A percentile compares a stretch with the other conserved stretches of the same genome.
phyloP scores from a whole-genome alignment of 345 rosid genomes.

The Hibiscus syriacus region DNA sequence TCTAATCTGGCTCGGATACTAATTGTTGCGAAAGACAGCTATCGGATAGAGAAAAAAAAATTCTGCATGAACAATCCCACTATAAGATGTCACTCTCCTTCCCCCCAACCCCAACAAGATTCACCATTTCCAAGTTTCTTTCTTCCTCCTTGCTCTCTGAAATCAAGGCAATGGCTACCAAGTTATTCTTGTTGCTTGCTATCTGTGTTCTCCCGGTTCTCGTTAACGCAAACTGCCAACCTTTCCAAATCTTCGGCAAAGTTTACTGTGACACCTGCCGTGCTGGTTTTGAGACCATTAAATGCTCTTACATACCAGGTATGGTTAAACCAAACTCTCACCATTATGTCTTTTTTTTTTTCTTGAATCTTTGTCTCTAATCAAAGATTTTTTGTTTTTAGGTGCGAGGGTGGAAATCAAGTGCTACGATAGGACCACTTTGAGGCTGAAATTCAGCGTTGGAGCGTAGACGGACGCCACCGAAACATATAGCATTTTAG shows the following conservation, averaged over 20 bases:
- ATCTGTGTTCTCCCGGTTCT: conserved; percentile 23
- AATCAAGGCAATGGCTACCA: conserved; percentile 22
- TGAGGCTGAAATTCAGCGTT: conserved; percentile 16
- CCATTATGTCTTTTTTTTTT: neutral
- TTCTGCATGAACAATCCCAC: neutral
- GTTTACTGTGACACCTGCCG: conserved; percentile 5
- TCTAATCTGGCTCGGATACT: no score
- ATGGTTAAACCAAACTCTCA: neutral
- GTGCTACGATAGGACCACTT: conserved; percentile 38
- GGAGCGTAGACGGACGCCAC: conserved; percentile 30
- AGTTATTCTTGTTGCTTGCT: conserved; percentile 19
- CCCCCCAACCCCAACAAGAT: neutral
- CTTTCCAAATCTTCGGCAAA: conserved; percentile 40
- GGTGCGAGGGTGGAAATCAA: conserved; percentile 50
- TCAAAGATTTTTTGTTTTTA: conserved; percentile 11
- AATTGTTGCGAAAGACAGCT: no score
- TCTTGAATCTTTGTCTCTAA: neutral
- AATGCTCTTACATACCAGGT: neutral
- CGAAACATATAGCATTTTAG: conserved; percentile 39
- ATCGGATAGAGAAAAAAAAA: no score
- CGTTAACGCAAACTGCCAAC: conserved; percentile 8
- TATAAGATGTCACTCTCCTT: neutral
- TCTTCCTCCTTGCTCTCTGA: neutral
- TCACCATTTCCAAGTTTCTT: neutral
- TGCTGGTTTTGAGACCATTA: conserved; percentile 5